These are phyloP conservation scores for Sophora flavescens DNA, from an alignment of 306 rosid genomes.

Conservation along the genomic window DNA sequence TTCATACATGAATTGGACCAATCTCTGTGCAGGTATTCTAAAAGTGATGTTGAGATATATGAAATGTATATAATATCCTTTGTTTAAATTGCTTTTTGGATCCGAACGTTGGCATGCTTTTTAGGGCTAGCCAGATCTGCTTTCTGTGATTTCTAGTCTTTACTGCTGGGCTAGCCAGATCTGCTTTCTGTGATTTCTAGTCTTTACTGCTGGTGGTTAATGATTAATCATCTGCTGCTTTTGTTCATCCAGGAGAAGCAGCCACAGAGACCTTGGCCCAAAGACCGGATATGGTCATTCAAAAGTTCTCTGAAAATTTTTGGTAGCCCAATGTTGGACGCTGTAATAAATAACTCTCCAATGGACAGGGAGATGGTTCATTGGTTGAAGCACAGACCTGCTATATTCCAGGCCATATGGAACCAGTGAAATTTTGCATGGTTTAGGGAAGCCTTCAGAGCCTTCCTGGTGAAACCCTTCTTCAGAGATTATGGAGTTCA, in stretches of 20 bases:
- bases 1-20: neutral
- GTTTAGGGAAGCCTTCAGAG: constrained; percentile 51
- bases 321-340: constrained; percentile 96
- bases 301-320: constrained; percentile 69
- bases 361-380: constrained; percentile 94
- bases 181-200: constrained; percentile 25
- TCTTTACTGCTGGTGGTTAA: constrained; percentile 28
- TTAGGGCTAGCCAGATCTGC: neutral
- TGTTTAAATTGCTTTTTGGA: neutral
- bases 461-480: constrained; percentile 43
- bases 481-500: constrained; percentile 55
- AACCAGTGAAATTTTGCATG: constrained; percentile 73
- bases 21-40: neutral
- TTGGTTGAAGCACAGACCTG: constrained; percentile 91
- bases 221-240: constrained; percentile 35
- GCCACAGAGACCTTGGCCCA: constrained; percentile 93
- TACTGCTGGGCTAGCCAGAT: neutral
- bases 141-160: constrained; percentile 26
- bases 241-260: constrained; percentile 80
- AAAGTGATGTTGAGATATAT: too few species aligned
- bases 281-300: constrained; percentile 93
- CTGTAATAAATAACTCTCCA: constrained; percentile 64
- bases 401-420: constrained; percentile 83
- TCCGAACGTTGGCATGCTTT: constrained; percentile 10
- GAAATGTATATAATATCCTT: neutral